Evolutionary conservation across 441 rosid genomes (phyloP).

Genomic region (Manihot esculenta): DNA sequence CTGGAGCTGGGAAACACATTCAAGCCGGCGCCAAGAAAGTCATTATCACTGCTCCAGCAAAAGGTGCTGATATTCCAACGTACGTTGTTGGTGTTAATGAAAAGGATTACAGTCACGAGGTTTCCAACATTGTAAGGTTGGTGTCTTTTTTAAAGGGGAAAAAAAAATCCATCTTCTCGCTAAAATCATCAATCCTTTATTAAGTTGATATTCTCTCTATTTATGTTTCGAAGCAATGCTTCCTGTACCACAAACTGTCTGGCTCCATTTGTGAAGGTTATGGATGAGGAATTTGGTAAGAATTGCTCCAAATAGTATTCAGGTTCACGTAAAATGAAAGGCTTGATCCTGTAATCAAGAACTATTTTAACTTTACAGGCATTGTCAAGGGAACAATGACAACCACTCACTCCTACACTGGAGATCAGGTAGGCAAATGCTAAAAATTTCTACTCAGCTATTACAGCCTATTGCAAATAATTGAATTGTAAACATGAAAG

Average conservation of each 20-base stretch:
- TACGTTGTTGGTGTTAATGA: slow-evolving; percentile 95
- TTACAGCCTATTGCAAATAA: no score
- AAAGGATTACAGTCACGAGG: slow-evolving; percentile 71
- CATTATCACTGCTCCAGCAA: slow-evolving; percentile 93
- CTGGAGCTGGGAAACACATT: slow-evolving; percentile 94
- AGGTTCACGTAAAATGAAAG: not conserved
- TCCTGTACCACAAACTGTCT: slow-evolving; percentile 97
- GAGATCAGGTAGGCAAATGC: slow-evolving; percentile 73
- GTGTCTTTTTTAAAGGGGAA: not conserved
- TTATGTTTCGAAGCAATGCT: slow-evolving; percentile 66
- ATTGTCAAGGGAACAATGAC: slow-evolving; percentile 99
- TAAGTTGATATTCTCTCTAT: not conserved
- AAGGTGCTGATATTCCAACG: slow-evolving; percentile 97
- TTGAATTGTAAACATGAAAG: not conserved
- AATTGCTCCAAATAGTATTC: not conserved
- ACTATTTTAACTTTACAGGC: slow-evolving; percentile 43
- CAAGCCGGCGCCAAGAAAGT: slow-evolving; percentile 97
- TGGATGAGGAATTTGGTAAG: slow-evolving; percentile 92
- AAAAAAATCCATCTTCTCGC: not conserved
- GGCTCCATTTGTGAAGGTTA: slow-evolving; percentile 86
- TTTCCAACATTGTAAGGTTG: slow-evolving; percentile 77
- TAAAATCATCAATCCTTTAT: not conserved
- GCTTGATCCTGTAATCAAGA: no score
- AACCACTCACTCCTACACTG: slow-evolving; percentile 97
- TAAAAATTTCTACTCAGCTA: no score